A percentile compares a stretch with the other conserved stretches of the same genome.
Conservation (phyloP, 139 green algal genomes). For the Auxenochlorella pyrenoidosa region DNA sequence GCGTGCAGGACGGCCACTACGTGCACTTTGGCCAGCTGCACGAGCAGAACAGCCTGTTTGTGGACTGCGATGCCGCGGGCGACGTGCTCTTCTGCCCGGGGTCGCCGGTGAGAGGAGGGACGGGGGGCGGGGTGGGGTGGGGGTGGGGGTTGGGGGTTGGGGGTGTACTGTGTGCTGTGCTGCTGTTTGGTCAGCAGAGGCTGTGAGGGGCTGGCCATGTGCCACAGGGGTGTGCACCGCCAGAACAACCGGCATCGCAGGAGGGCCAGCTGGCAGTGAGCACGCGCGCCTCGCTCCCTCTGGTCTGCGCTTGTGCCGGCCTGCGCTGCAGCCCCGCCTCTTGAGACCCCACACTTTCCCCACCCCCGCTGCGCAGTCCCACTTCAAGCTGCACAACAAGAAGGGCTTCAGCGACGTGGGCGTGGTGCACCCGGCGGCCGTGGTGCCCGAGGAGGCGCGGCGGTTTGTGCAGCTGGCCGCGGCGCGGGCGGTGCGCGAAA, state of each 20-base stretch:
- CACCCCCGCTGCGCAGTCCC: neutral
- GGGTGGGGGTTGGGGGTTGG: too few species aligned
- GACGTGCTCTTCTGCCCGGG: constrained; percentile 50
- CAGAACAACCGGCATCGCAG: too few species aligned
- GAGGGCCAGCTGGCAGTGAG: too few species aligned
- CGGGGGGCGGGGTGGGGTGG: neutral
- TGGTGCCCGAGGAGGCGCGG: neutral
- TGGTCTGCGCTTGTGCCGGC: too few species aligned
- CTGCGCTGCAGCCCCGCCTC: too few species aligned
- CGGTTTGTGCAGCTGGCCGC: constrained; percentile 40
- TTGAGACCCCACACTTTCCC: too few species aligned
- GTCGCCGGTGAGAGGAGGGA: neutral
- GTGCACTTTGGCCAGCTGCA: constrained; percentile 38
- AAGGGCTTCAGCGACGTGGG: constrained; percentile 41
- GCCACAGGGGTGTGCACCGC: too few species aligned
- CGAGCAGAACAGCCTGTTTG: constrained; percentile 28
- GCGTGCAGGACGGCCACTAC: constrained; percentile 42
- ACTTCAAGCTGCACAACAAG: constrained; percentile 36
- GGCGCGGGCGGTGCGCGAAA: constrained; percentile 27
- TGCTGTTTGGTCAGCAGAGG: too few species aligned
- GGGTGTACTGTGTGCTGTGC: too few species aligned
- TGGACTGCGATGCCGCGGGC: constrained; percentile 25
- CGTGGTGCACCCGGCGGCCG: constrained; percentile 18
- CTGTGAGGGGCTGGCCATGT: too few species aligned
- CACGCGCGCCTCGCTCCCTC: too few species aligned